phyloP scores from a whole-genome alignment of 768 basidiomycete species.

The Termitomyces sp. region DNA sequence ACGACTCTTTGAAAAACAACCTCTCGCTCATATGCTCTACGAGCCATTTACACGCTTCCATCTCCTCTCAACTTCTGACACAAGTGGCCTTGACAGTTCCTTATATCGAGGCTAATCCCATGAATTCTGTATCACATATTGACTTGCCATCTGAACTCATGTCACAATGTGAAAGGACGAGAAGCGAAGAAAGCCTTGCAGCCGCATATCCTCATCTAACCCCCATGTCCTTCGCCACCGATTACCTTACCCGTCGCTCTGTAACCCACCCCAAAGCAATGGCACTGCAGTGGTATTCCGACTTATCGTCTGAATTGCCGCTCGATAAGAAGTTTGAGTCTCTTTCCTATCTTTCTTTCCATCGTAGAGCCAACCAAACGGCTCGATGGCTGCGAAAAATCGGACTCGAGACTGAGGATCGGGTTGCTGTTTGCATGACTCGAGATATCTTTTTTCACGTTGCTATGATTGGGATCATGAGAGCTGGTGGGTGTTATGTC shows the following conservation, averaged over 20 bases:
- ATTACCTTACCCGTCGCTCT: slow-evolving; percentile 25
- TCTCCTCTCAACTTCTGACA: slow-evolving; percentile 22
- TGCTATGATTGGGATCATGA: slow-evolving; percentile 39
- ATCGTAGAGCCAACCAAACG: slow-evolving; percentile 34
- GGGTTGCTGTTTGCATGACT: slow-evolving; percentile 43
- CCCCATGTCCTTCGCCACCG: slow-evolving; percentile 22
- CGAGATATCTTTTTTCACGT: slow-evolving; percentile 40
- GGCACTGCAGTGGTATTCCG: slow-evolving; percentile 28
- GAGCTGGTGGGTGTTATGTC: slow-evolving; percentile 50
- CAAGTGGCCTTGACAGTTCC: slow-evolving; percentile 20
- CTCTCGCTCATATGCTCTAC: slow-evolving; percentile 15
- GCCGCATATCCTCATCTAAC: slow-evolving; percentile 20
- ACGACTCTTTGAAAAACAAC: neutral
- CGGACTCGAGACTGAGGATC: slow-evolving; percentile 34
- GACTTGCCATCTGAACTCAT: slow-evolving; percentile 18
- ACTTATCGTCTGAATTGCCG: slow-evolving; percentile 20
- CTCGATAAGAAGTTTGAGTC: slow-evolving; percentile 16
- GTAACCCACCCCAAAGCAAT: slow-evolving; percentile 18
- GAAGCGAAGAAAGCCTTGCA: slow-evolving; percentile 17
- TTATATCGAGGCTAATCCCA: slow-evolving; percentile 13
- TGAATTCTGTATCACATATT: slow-evolving; percentile 11
- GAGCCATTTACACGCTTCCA: slow-evolving; percentile 12
- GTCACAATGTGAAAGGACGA: slow-evolving; percentile 22
- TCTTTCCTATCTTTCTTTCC: slow-evolving; percentile 34
- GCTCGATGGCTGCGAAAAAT: slow-evolving; percentile 36